Percentiles rank a stretch among this genome's conserved stretches.
phyloP scores from a whole-genome alignment of 148 eudicot genomes.

The Beta vulgaris region DNA sequence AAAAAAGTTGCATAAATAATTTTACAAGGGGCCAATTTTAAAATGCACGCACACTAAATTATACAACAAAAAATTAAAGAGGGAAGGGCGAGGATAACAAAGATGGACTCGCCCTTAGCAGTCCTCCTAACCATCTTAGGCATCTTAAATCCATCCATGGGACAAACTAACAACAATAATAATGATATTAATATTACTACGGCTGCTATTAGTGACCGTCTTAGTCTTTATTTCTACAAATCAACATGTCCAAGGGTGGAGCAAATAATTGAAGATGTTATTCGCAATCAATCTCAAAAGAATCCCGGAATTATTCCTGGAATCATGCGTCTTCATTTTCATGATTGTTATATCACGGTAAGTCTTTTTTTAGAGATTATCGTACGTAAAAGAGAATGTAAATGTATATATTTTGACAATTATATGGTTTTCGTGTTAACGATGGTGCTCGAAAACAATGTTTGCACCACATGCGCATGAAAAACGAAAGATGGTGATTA shows the following conservation, averaged over 20 bases:
- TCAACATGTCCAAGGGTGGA: conserved; percentile 20
- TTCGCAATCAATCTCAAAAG: background rate
- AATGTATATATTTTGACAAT: too few species aligned
- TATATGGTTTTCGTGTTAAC: too few species aligned
- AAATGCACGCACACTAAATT: conserved; percentile 6
- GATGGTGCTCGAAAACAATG: too few species aligned
- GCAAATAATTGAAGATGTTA: conserved; percentile 4
- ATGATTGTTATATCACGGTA: conserved; percentile 30
- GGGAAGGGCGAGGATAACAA: background rate
- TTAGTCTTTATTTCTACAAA: conserved; percentile 20
- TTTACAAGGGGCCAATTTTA: background rate
- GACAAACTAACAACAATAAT: too few species aligned
- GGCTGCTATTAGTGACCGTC: conserved; percentile 17
- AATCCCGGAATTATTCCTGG: conserved; percentile 20
- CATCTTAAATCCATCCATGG: background rate
- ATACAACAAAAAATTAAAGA: background rate
- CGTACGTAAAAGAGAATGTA: too few species aligned
- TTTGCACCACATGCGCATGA: too few species aligned
- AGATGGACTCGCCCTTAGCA: conserved; percentile 18
- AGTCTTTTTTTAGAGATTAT: too few species aligned
- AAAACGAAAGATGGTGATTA: too few species aligned
- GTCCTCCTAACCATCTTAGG: background rate
- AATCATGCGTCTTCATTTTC: conserved; percentile 31
- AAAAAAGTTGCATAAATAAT: background rate
- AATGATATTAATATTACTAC: too few species aligned